These are phyloP conservation scores for Strigomonas culicis DNA, from an alignment of 208 protist genomes.

Conservation along the genomic window DNA sequence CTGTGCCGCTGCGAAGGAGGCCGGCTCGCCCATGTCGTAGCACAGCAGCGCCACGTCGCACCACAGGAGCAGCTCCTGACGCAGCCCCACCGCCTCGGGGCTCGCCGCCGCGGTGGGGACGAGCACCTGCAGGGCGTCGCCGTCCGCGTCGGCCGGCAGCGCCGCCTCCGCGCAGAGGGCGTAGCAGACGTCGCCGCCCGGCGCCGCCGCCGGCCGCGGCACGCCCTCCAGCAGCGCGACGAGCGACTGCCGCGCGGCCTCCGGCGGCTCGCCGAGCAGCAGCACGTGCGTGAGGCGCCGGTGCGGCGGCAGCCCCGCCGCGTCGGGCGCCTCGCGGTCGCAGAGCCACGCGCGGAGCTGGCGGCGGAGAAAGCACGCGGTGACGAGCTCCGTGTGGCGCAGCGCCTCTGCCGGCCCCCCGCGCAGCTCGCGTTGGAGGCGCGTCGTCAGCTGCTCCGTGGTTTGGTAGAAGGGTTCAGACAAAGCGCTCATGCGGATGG, in stretches of 20 bases:
- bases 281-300: constrained; percentile 16
- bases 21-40: constrained; percentile 21
- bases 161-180: background rate
- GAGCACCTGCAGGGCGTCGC: constrained; percentile 12
- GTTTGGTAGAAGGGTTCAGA: constrained; percentile 8
- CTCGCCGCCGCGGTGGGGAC: constrained; percentile 17
- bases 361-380: constrained; percentile 31
- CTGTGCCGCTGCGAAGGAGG: constrained; percentile 17
- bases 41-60: constrained; percentile 36
- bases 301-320: background rate
- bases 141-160: background rate
- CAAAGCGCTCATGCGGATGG: background rate
- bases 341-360: constrained; percentile 29
- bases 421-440: background rate
- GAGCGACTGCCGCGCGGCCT: background rate
- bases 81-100: constrained; percentile 14
- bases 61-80: constrained; percentile 30
- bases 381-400: constrained; percentile 23
- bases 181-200: background rate
- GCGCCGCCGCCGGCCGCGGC: background rate
- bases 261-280: constrained; percentile 20
- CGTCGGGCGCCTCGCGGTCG: constrained; percentile 10
- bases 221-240: background rate
- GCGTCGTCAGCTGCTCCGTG: constrained; percentile 10
- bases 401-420: background rate